These are phyloP conservation scores for Colletotrichum paranaense DNA, from an alignment of 2,329 filamentous ascomycete species.

Conservation along the genomic window DNA sequence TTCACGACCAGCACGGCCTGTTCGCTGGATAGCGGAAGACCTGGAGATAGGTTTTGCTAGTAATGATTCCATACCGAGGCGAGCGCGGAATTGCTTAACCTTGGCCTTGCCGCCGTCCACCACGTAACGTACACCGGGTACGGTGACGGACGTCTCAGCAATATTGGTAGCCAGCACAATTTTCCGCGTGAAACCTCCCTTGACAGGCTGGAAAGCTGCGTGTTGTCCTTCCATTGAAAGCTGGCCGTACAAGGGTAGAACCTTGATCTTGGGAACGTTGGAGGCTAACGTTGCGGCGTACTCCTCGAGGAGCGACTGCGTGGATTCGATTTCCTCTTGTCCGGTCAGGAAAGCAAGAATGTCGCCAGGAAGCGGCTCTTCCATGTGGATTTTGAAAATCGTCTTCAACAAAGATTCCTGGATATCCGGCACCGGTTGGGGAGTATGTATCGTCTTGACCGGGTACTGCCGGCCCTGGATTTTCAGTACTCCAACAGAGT, in stretches of 20 bases:
- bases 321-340: conserved; percentile 89
- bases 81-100: conserved; percentile 88
- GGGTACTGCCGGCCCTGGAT: conserved; percentile 91
- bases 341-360: conserved; percentile 93
- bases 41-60: conserved; percentile 91
- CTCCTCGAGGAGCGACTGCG: conserved; percentile 84
- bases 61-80: conserved; percentile 89
- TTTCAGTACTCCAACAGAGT: conserved; percentile 59
- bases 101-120: conserved; percentile 95
- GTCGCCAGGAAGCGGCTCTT: conserved; percentile 92
- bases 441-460: conserved; percentile 81
- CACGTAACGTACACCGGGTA: conserved; percentile 91
- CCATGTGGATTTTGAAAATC: conserved; percentile 87
- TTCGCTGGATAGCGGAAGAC: conserved; percentile 91
- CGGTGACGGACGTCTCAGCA: conserved; percentile 97
- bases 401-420: conserved; percentile 83
- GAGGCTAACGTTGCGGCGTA: conserved; percentile 78
- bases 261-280: conserved; percentile 77
- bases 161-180: conserved; percentile 96
- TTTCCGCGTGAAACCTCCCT: conserved; percentile 81
- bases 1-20: conserved; percentile 93
- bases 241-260: conserved; percentile 89
- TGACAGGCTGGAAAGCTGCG: conserved; percentile 82
- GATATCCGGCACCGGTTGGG: conserved; percentile 81
- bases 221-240: conserved; percentile 89